These are phyloP conservation scores for Yarrowia alimentaria DNA, from an alignment of 805 yeast species.

Conservation along the genomic window DNA sequence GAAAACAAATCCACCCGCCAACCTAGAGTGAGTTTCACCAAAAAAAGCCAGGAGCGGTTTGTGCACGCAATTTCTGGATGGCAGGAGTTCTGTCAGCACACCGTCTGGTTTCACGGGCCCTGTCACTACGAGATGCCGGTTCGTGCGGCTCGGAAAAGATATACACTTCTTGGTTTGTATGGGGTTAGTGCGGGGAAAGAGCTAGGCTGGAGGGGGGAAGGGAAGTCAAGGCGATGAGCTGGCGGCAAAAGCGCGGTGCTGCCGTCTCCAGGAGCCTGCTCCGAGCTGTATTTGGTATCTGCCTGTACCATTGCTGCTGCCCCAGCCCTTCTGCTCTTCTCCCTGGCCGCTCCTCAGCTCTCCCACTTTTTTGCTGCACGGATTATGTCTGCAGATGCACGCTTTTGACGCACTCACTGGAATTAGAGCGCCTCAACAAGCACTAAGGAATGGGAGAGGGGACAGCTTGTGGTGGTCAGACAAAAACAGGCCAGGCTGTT, in stretches of 20 bases:
- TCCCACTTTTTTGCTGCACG: too few species aligned
- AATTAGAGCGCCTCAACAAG: slow-evolving; percentile 27
- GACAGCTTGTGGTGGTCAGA: background rate
- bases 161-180: slow-evolving; percentile 1
- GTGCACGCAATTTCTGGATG: too few species aligned
- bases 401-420: slow-evolving; percentile 3
- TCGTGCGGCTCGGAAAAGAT: slow-evolving; percentile 25
- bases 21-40: too few species aligned
- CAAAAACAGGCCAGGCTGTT: background rate
- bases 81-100: too few species aligned
- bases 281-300: too few species aligned
- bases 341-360: too few species aligned
- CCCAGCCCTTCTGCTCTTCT: too few species aligned
- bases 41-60: too few species aligned
- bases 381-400: too few species aligned
- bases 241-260: background rate
- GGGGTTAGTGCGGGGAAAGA: slow-evolving; percentile 21
- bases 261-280: too few species aligned
- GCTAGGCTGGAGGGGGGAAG: slow-evolving; percentile 6
- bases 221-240: background rate
- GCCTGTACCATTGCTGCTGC: too few species aligned
- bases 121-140: slow-evolving; percentile 4
- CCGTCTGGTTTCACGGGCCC: background rate
- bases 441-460: slow-evolving; percentile 1
- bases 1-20: too few species aligned